phyloP scores from a whole-genome alignment of 2,329 filamentous ascomycete genomes.

The Trichophyton rubrum region DNA sequence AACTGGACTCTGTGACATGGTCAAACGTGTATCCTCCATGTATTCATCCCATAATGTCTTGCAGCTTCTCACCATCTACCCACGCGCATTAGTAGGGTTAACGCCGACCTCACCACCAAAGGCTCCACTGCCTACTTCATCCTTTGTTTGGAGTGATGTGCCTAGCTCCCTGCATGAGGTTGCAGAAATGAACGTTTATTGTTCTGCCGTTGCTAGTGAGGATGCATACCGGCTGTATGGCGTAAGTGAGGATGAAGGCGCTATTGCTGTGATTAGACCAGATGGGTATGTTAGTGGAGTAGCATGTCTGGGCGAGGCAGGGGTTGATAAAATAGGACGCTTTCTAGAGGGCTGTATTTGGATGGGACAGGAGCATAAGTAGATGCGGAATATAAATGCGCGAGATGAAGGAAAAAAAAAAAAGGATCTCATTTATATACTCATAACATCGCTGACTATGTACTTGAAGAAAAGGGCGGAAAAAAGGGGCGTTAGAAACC shows the following conservation, averaged over 20 bases:
- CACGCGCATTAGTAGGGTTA: slow-evolving; percentile 13
- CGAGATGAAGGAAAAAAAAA: background rate
- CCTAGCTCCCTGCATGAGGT: slow-evolving; percentile 21
- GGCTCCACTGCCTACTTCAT: slow-evolving; percentile 3
- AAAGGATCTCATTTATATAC: background rate
- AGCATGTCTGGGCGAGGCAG: slow-evolving; percentile 18
- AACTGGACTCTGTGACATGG: background rate
- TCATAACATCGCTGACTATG: background rate
- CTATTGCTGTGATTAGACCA: slow-evolving; percentile 27
- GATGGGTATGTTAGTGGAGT: slow-evolving; percentile 28
- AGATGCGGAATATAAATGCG: background rate
- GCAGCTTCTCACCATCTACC: slow-evolving; percentile 27
- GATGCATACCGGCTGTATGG: slow-evolving; percentile 28
- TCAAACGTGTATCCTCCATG: background rate
- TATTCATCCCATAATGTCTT: slow-evolving; percentile 13
- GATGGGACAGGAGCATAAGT: background rate
- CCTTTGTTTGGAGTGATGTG: slow-evolving; percentile 25
- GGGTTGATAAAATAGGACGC: slow-evolving; percentile 15
- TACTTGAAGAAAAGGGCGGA: background rate
- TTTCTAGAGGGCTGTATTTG: slow-evolving; percentile 16
- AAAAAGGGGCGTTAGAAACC: slow-evolving; percentile 27
- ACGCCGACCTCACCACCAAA: background rate
- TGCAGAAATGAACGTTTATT: slow-evolving; percentile 27
- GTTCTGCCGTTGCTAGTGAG: slow-evolving; percentile 13
- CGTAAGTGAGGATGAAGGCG: slow-evolving; percentile 21